Evolutionary conservation across 2,329 filamentous ascomycete genomes (phyloP).

Genomic region (Ilyonectria mors-panacis): DNA sequence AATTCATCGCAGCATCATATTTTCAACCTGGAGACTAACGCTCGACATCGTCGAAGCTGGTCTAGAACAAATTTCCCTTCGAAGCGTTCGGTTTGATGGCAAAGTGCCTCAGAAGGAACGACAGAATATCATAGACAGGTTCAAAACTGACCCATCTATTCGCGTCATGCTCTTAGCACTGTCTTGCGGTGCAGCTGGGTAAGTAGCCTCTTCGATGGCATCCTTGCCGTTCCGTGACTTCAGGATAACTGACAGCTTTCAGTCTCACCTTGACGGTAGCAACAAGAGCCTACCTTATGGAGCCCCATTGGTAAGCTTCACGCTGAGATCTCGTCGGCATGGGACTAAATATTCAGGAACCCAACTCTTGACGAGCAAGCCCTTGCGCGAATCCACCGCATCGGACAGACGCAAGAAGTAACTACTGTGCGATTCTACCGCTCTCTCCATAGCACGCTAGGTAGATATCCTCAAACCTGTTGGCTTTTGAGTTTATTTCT

Average conservation of each 20-base stretch:
- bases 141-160: slow-evolving; percentile 55
- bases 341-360: slow-evolving; percentile 49
- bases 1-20: slow-evolving; percentile 69
- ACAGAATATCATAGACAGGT: slow-evolving; percentile 56
- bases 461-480: no score
- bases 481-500: no score
- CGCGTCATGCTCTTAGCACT: slow-evolving; percentile 64
- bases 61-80: slow-evolving; percentile 53
- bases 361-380: slow-evolving; percentile 61
- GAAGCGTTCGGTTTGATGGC: slow-evolving; percentile 62
- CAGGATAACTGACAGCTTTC: no score
- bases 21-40: slow-evolving; percentile 65
- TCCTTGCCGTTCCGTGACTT: no score
- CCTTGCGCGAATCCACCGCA: slow-evolving; percentile 55
- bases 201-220: slow-evolving; percentile 32
- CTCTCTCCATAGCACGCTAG: no score
- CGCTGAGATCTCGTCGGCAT: no score
- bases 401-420: slow-evolving; percentile 55
- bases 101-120: slow-evolving; percentile 60
- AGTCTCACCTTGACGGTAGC: slow-evolving; percentile 64
- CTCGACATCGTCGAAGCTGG: slow-evolving; percentile 62
- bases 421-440: slow-evolving; percentile 56
- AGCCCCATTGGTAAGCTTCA: slow-evolving; percentile 59
- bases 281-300: slow-evolving; percentile 63
- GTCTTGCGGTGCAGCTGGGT: slow-evolving; percentile 68